These are phyloP conservation scores for Rosa persica DNA, from an alignment of 306 rosid species.

Conservation along the genomic window DNA sequence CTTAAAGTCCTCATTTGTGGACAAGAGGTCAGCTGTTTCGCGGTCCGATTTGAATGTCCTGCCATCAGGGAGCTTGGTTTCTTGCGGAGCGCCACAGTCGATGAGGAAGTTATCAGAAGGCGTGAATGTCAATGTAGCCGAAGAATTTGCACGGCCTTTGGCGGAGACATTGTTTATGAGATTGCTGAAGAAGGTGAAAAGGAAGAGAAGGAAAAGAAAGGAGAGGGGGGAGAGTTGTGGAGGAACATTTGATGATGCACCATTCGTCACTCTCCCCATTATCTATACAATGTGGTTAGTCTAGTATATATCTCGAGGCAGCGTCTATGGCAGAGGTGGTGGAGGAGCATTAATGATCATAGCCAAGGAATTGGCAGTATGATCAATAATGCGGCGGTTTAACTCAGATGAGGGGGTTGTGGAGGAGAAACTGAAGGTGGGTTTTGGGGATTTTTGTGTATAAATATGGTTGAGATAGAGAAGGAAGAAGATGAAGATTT, in stretches of 20 bases:
- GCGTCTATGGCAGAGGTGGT: background rate
- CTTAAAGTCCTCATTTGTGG: slow-evolving; percentile 52
- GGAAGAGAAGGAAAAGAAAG: slow-evolving; percentile 11
- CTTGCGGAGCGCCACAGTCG: slow-evolving; percentile 60
- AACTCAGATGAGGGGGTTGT: background rate
- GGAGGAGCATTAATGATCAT: background rate
- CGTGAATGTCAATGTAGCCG: slow-evolving; percentile 24
- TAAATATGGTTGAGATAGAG: slow-evolving; percentile 14
- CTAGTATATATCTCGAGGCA: background rate
- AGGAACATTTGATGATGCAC: slow-evolving; percentile 19
- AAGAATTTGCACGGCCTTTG: background rate
- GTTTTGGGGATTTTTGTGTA: slow-evolving; percentile 21
- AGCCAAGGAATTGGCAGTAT: background rate
- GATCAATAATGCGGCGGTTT: background rate
- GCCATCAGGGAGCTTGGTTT: slow-evolving; percentile 50
- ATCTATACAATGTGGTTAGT: slow-evolving; percentile 1
- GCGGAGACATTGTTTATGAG: slow-evolving; percentile 17
- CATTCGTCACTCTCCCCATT: slow-evolving; percentile 38
- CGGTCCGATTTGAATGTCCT: slow-evolving; percentile 75
- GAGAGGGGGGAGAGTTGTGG: slow-evolving; percentile 27
- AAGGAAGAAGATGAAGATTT: background rate
- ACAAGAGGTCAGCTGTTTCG: slow-evolving; percentile 54
- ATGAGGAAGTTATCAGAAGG: slow-evolving; percentile 66
- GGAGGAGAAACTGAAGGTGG: slow-evolving; percentile 13
- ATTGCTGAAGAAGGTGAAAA: slow-evolving; percentile 6